phyloP scores from a whole-genome alignment of 805 yeast species.

The Saturnispora serradocipensis region DNA sequence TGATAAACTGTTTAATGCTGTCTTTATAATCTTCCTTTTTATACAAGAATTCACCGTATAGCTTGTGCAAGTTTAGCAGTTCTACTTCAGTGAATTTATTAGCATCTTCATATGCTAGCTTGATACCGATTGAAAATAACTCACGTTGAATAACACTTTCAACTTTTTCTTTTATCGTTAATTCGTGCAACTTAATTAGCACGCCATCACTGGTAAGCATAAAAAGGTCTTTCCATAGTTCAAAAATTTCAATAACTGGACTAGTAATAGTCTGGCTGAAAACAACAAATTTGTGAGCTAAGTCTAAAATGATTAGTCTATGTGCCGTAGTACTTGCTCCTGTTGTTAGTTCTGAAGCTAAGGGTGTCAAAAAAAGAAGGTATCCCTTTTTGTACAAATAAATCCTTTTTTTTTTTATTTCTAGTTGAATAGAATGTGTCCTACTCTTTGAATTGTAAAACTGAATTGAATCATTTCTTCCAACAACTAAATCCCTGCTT shows the following conservation, averaged over 20 bases:
- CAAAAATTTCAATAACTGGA: conserved; percentile 49
- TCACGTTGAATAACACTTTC: conserved; percentile 61
- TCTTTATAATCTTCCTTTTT: conserved; percentile 54
- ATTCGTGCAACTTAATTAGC: conserved; percentile 58
- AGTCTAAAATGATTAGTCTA: conserved; percentile 58
- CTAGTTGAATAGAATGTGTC: conserved; percentile 46
- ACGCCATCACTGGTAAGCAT: conserved; percentile 70
- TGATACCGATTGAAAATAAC: conserved; percentile 62
- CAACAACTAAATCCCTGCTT: conserved; percentile 43
- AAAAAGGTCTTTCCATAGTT: conserved; percentile 47
- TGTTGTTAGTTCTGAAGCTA: conserved; percentile 26
- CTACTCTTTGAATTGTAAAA: conserved; percentile 51
- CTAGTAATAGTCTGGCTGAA: conserved; percentile 62
- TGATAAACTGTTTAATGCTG: conserved; percentile 69
- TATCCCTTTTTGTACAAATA: conserved; percentile 38
- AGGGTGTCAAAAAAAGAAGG: conserved; percentile 40
- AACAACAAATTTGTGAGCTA: conserved; percentile 58
- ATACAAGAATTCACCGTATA: conserved; percentile 67
- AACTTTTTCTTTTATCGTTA: conserved; percentile 56
- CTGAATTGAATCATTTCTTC: conserved; percentile 51
- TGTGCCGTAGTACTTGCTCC: conserved; percentile 32
- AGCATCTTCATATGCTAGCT: conserved; percentile 39
- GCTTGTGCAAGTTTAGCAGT: conserved; percentile 36
- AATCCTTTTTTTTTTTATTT: conserved; percentile 44
- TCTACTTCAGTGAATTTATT: conserved; percentile 21